Conservation (phyloP, 495 filamentous ascomycete species). For the Lasiosphaeriaceae sp. region DNA sequence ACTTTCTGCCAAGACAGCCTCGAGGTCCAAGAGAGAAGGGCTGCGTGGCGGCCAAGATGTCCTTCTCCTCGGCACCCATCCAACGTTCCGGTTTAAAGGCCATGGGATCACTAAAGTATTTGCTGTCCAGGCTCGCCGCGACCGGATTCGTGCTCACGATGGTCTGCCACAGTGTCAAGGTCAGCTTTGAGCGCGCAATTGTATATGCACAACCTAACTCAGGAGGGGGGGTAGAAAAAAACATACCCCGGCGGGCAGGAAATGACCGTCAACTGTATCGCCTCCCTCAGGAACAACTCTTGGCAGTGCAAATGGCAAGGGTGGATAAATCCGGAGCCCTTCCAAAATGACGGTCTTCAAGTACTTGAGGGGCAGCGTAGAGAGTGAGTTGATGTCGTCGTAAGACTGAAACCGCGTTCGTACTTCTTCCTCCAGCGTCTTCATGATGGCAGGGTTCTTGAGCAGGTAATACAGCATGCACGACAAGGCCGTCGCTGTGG, state of each 20-base stretch:
- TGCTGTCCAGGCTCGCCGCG: conserved; percentile 33
- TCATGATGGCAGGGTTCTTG: conserved; percentile 33
- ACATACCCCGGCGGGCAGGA: conserved; percentile 34
- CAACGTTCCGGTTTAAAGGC: conserved; percentile 5
- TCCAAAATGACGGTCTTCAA: conserved; percentile 51
- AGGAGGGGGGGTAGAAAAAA: no score
- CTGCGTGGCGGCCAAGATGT: background rate
- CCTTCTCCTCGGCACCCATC: background rate
- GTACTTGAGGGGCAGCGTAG: conserved; percentile 42
- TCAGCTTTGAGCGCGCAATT: no score
- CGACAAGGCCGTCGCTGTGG: conserved; percentile 48
- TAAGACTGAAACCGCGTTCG: conserved; percentile 39
- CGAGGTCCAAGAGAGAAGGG: background rate
- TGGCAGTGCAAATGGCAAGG: conserved; percentile 41
- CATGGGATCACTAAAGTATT: background rate
- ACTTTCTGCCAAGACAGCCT: conserved; percentile 3
- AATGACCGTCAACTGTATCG: conserved; percentile 38
- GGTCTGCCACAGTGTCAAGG: conserved; percentile 10
- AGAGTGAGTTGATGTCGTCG: conserved; percentile 43
- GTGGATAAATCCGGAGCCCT: conserved; percentile 50
- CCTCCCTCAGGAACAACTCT: conserved; percentile 42
- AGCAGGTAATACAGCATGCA: conserved; percentile 46
- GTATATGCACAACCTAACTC: no score
- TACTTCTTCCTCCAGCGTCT: conserved; percentile 44
- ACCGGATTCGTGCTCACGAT: conserved; percentile 26